Evolutionary conservation across 169 alveolate species (phyloP), one percentile per base, ranked within the genome.

Genomic region (Plasmodium vivax): DNA sequence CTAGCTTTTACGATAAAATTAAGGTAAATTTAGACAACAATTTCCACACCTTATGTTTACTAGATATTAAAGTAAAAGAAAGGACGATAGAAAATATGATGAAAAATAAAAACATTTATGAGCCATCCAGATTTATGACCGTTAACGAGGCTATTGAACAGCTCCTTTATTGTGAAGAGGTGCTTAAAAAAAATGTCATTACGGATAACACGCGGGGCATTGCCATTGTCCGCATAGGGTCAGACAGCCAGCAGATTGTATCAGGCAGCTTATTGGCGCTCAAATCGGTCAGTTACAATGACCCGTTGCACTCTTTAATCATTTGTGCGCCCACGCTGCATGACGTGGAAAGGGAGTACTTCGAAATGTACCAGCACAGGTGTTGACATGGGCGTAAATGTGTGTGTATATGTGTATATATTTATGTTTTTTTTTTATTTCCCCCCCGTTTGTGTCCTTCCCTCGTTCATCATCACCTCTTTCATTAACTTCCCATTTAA

Each of bases 51-150:
- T 96, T 99, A 47, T 98, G 99, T 73, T 98, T 99, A 1, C 73
- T 96, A 92, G 99, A 99, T 92, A 99, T 99, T 72, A 99, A 99
- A 97, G 99, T 98, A 6, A 99, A 98, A 96, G 99, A 99, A 96
- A 99, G 99, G 81, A 97, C 99, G 0, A 98, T 98, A 45, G 99
- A 99, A 94, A 98, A 98, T 93, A 96, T 99, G 92, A 97, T 98
- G 96, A 97, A 96, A 95, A 99, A 99, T 30, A 97, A 96, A 95
- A 97, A 97, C 84, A 98, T 98, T 34, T 99, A 96, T 85, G 99
- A 98, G 93, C 99, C 99, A 10, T 99, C 99, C 10, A 96, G 97
- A 93, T 97, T 95, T 88, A 99, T 99, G 99, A 97, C 97, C 1
- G 96, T 98, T 68, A 96, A 98, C 72, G 95, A 95, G 4, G 99